These are phyloP conservation scores for Colletotrichum sp. DNA, from an alignment of 2,329 filamentous ascomycete genomes.

Conservation along the genomic window DNA sequence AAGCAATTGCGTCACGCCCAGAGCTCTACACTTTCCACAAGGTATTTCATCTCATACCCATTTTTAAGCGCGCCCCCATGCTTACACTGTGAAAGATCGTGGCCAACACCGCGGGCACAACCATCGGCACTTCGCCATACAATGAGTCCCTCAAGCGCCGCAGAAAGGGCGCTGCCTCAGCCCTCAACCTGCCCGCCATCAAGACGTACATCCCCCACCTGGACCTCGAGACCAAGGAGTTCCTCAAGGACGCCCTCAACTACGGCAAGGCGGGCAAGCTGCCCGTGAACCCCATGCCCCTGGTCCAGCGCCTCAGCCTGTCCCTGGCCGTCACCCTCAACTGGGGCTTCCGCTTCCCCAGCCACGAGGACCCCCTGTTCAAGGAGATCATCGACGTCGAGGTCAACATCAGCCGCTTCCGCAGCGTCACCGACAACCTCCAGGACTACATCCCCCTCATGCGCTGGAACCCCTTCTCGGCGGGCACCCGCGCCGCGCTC, in stretches of 20 bases:
- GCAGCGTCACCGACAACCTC: conserved; percentile 26
- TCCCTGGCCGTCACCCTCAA: conserved; percentile 70
- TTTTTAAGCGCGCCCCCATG: accelerated
- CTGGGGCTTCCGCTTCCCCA: conserved; percentile 59
- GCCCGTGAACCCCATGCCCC: conserved; percentile 65
- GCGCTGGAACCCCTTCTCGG: conserved; percentile 13
- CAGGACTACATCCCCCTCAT: conserved; percentile 28
- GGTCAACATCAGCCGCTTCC: conserved; percentile 23
- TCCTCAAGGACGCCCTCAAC: conserved; percentile 66
- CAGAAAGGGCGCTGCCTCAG: conserved; percentile 70
- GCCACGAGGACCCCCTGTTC: conserved; percentile 17
- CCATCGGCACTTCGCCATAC: conserved; percentile 72
- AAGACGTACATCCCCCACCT: conserved; percentile 66
- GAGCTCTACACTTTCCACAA: conserved; percentile 67
- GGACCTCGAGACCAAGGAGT: conserved; percentile 57
- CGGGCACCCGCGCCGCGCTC: not conserved
- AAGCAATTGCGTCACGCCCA: conserved; percentile 68
- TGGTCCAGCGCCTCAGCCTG: conserved; percentile 68
- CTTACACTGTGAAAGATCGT: conserved; percentile 48
- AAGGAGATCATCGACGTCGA: conserved; percentile 27
- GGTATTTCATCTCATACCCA: not conserved
- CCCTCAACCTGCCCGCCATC: conserved; percentile 68
- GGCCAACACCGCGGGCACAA: conserved; percentile 31
- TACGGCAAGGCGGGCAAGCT: conserved; percentile 58
- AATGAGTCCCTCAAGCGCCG: conserved; percentile 70